Evolutionary conservation across 2,329 filamentous ascomycete genomes (phyloP).

Genomic region (Aspergillus glaucus): DNA sequence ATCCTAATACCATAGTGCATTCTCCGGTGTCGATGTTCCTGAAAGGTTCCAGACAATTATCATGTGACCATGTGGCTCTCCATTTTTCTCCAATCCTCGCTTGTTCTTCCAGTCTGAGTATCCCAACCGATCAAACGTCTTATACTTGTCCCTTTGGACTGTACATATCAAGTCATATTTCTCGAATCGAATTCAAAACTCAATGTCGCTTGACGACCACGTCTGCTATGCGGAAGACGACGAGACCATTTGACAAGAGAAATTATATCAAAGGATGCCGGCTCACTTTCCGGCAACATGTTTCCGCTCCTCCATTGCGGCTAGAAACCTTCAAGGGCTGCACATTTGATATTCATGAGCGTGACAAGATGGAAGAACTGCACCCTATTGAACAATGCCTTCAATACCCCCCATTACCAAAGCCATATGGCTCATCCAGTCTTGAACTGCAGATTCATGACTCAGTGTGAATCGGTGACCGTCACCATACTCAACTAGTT

Average conservation of each 20-base stretch:
- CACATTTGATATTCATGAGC: slow-evolving; percentile 7
- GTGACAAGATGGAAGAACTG: slow-evolving; percentile 10
- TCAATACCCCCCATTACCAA: slow-evolving; percentile 12
- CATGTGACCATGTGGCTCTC: no score
- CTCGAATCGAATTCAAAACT: not conserved
- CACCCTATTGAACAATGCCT: slow-evolving; percentile 12
- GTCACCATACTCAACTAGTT: slow-evolving; percentile 15
- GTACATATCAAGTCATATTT: not conserved
- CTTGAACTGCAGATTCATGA: slow-evolving; percentile 12
- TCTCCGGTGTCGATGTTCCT: no score
- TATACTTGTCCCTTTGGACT: not conserved
- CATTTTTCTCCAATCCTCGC: no score
- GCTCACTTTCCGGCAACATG: slow-evolving; percentile 13
- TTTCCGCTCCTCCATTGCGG: slow-evolving; percentile 8
- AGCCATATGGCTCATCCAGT: slow-evolving; percentile 6
- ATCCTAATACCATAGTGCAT: no score
- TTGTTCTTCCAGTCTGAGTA: no score
- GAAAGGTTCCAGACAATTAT: no score
- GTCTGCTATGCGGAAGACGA: not conserved
- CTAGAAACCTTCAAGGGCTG: slow-evolving; percentile 1
- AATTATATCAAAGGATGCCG: slow-evolving; percentile 14
- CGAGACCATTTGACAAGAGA: not conserved
- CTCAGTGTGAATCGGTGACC: slow-evolving; percentile 11
- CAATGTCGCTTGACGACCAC: not conserved
- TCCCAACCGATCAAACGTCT: no score